phyloP scores from a whole-genome alignment of 805 yeast species.

The Candida nitratophila region DNA sequence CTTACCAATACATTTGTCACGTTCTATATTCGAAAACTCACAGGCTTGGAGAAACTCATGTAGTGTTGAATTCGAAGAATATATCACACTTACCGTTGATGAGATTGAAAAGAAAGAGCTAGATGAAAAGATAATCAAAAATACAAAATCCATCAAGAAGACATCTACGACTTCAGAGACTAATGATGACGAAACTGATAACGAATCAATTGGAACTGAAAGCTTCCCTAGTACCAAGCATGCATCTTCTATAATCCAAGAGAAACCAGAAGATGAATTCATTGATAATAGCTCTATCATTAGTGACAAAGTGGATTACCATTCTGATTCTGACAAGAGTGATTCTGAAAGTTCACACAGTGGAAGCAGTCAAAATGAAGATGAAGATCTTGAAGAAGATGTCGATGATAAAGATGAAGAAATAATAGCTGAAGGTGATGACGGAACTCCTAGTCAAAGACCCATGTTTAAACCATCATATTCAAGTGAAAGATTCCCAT shows the following conservation, averaged over 20 bases:
- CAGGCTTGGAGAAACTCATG: constrained; percentile 70
- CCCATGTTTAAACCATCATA: neutral
- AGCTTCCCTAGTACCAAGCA: neutral
- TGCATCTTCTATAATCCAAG: constrained; percentile 5
- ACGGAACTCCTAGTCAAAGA: neutral
- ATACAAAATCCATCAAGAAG: constrained; percentile 1
- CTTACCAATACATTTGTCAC: constrained; percentile 74
- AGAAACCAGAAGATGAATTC: constrained; percentile 16
- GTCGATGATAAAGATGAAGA: neutral
- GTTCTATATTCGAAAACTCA: constrained; percentile 70
- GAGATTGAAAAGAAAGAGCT: constrained; percentile 19
- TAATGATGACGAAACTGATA: constrained; percentile 28
- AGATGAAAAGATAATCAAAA: constrained; percentile 5
- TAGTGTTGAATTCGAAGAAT: constrained; percentile 57
- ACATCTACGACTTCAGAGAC: constrained; percentile 23
- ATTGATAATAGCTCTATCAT: constrained; percentile 14
- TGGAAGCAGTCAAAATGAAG: constrained; percentile 6
- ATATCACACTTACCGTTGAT: constrained; percentile 41
- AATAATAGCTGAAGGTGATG: neutral
- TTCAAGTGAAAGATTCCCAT: neutral
- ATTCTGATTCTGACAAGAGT: constrained; percentile 5
- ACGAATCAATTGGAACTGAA: constrained; percentile 20
- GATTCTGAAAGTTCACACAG: constrained; percentile 3
- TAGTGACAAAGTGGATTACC: constrained; percentile 12
- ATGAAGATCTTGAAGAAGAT: neutral